Evolutionary conservation across 768 basidiomycete genomes (phyloP).

Genomic region (Boletus coccyginus): DNA sequence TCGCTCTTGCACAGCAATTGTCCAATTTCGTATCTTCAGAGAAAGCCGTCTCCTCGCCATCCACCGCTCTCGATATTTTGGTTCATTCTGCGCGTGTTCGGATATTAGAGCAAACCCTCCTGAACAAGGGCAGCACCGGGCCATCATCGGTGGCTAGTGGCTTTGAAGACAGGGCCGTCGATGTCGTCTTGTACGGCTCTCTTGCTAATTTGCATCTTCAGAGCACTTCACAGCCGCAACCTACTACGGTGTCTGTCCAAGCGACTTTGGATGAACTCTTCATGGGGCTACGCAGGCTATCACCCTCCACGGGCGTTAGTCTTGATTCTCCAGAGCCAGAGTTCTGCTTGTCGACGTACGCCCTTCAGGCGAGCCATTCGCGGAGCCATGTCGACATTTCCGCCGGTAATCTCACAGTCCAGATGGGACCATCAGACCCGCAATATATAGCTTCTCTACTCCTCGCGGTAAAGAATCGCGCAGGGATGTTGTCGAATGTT

Average conservation of each 20-base stretch:
- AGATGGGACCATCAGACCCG: constrained; percentile 31
- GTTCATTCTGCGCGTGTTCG: constrained; percentile 41
- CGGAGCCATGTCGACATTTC: constrained; percentile 17
- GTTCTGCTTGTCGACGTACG: constrained; percentile 18
- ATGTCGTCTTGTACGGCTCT: constrained; percentile 17
- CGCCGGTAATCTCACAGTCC: constrained; percentile 19
- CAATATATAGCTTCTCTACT: constrained; percentile 23
- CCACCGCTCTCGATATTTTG: constrained; percentile 39
- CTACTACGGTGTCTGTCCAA: background rate
- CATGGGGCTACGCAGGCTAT: constrained; percentile 9
- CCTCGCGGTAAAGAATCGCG: constrained; percentile 10
- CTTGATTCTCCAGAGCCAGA: constrained; percentile 13
- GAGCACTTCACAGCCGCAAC: constrained; percentile 1
- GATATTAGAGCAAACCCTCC: constrained; percentile 44
- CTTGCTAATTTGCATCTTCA: constrained; percentile 18
- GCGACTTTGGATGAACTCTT: constrained; percentile 17
- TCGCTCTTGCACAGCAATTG: constrained; percentile 42
- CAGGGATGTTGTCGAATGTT: constrained; percentile 13
- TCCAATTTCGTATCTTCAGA: constrained; percentile 28
- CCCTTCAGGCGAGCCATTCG: constrained; percentile 15
- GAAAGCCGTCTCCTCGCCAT: constrained; percentile 11
- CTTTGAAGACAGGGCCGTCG: constrained; percentile 7
- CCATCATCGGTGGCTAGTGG: background rate
- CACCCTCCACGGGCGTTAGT: background rate
- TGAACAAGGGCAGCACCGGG: constrained; percentile 3